A percentile compares a stretch with the other conserved stretches of the same genome.
Evolutionary conservation across 768 basidiomycete genomes (phyloP).

Genomic region (Rhizopogon rudus): DNA sequence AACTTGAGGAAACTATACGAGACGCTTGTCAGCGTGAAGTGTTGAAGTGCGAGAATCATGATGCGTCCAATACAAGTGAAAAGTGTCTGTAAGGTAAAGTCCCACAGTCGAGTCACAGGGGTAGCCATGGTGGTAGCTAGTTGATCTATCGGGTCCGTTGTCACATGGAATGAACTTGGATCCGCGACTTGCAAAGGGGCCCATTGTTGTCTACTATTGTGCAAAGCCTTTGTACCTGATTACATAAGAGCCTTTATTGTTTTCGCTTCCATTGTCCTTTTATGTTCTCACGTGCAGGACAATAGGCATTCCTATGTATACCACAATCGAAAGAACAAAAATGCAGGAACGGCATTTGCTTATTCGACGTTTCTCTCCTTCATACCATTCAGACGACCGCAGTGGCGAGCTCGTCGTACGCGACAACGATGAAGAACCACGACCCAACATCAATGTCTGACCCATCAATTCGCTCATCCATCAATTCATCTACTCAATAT

Average conservation of each 20-base stretch:
- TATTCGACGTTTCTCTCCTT: conserved; percentile 12
- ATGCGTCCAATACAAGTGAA: too few relatives aligned
- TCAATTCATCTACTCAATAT: conserved; percentile 3
- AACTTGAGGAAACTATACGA: too few relatives aligned
- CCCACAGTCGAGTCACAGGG: too few relatives aligned
- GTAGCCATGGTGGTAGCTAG: too few relatives aligned
- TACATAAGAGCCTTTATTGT: not conserved
- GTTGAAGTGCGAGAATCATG: too few relatives aligned
- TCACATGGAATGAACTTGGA: too few relatives aligned
- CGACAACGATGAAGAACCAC: conserved; percentile 27
- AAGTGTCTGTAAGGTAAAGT: too few relatives aligned
- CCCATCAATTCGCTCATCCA: conserved; percentile 15
- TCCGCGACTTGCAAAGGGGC: conserved; percentile 24
- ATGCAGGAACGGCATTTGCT: not conserved
- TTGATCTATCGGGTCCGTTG: too few relatives aligned
- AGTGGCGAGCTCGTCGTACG: conserved; percentile 17
- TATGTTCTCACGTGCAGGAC: conserved; percentile 18
- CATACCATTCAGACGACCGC: conserved; percentile 2
- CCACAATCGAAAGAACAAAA: conserved; percentile 19
- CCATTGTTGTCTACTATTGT: conserved; percentile 17
- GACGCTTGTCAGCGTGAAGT: too few relatives aligned
- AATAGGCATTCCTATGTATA: conserved; percentile 15
- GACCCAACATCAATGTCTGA: conserved; percentile 16
- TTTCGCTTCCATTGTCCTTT: conserved; percentile 15
- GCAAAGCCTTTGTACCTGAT: conserved; percentile 14